These are phyloP conservation scores for Pseudevernia furfuracea DNA, from an alignment of 495 filamentous ascomycete genomes.

Conservation along the genomic window DNA sequence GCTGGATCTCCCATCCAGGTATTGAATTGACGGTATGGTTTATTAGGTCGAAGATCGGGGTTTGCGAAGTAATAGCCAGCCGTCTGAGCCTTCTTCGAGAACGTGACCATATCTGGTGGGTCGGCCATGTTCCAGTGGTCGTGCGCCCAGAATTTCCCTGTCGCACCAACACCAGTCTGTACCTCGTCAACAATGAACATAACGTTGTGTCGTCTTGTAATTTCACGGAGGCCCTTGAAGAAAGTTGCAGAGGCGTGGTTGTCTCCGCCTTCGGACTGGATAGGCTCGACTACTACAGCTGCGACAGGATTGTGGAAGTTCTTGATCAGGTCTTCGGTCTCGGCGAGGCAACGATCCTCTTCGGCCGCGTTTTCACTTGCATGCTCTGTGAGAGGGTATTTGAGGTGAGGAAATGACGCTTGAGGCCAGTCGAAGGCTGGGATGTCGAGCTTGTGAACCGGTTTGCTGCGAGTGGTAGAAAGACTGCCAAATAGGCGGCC, in stretches of 20 bases:
- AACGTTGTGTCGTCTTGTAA: slow-evolving; percentile 79
- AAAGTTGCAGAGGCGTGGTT: slow-evolving; percentile 94
- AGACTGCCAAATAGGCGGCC: slow-evolving; percentile 89
- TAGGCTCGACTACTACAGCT: slow-evolving; percentile 87
- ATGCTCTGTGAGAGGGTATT: slow-evolving; percentile 85
- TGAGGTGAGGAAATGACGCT: slow-evolving; percentile 79
- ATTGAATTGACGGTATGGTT: slow-evolving; percentile 99
- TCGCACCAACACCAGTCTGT: slow-evolving; percentile 92
- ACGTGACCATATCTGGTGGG: slow-evolving; percentile 97
- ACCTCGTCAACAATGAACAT: slow-evolving; percentile 98
- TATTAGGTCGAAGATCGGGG: slow-evolving; percentile 82
- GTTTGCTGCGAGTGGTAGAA: slow-evolving; percentile 89
- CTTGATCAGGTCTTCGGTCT: slow-evolving; percentile 80
- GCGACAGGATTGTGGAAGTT: slow-evolving; percentile 80
- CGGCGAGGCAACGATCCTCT: slow-evolving; percentile 78
- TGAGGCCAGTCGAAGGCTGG: slow-evolving; percentile 98
- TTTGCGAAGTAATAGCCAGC: slow-evolving; percentile 96
- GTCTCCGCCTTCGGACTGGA: slow-evolving; percentile 97
- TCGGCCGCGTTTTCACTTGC: slow-evolving; percentile 73
- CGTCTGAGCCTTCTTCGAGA: slow-evolving; percentile 97
- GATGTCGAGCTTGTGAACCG: slow-evolving; percentile 98
- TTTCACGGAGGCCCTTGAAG: slow-evolving; percentile 78
- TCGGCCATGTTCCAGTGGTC: slow-evolving; percentile 85
- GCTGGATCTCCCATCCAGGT: slow-evolving; percentile 99
- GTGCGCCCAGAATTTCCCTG: slow-evolving; percentile 98